Conservation (phyloP, 768 basidiomycete genomes). For the Roridomyces roridus region DNA sequence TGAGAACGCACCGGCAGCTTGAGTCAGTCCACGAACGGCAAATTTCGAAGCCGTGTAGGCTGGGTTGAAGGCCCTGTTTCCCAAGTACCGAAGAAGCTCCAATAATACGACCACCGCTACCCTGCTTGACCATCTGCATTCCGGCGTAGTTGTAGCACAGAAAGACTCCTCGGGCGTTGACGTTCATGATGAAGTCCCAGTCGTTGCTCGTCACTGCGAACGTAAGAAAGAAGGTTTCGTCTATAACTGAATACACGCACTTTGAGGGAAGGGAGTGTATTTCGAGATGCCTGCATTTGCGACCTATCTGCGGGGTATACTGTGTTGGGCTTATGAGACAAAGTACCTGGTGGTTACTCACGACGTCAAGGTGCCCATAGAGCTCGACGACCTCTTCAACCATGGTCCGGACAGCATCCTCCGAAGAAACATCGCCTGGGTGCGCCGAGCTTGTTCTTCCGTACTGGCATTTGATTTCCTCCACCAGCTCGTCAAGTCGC, state of each 20-base stretch:
- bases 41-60: constrained; percentile 38
- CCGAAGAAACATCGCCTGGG: constrained; percentile 38
- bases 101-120: constrained; percentile 43
- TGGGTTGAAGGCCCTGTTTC: constrained; percentile 11
- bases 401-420: constrained; percentile 42
- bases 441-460: constrained; percentile 17
- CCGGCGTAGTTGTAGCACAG: constrained; percentile 48
- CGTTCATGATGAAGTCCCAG: constrained; percentile 31
- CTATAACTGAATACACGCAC: background rate
- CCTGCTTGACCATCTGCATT: constrained; percentile 44
- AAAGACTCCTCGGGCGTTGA: constrained; percentile 41
- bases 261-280: no score
- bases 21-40: constrained; percentile 19
- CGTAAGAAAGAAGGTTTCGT: no score
- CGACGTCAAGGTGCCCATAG: constrained; percentile 44
- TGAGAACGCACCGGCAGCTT: constrained; percentile 9
- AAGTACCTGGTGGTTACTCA: constrained; percentile 20
- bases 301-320: background rate
- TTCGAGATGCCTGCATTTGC: no score
- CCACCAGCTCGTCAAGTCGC: constrained; percentile 29
- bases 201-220: constrained; percentile 22
- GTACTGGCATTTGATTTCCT: constrained; percentile 28
- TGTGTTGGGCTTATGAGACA: background rate
- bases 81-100: constrained; percentile 30
- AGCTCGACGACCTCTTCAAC: constrained; percentile 30